A percentile compares a stretch with the other conserved stretches of the same genome.
These are phyloP conservation scores for Phialemoniopsis sp. DNA, from an alignment of 2,329 filamentous ascomycete species.

Conservation along the genomic window DNA sequence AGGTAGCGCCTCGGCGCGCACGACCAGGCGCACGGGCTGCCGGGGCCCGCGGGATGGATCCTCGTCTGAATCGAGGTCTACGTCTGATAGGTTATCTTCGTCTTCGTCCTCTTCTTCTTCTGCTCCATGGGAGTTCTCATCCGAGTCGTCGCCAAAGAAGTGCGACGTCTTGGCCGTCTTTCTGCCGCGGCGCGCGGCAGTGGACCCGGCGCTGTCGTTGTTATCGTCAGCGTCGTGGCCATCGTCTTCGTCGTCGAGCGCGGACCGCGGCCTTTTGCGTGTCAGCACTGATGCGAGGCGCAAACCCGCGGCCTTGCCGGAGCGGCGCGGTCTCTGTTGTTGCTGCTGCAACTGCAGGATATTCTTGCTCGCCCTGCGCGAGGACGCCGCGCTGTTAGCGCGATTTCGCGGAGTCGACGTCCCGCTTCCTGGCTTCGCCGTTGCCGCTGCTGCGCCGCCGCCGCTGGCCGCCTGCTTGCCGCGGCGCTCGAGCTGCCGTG, in stretches of 20 bases:
- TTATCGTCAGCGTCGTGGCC: conserved; percentile 8
- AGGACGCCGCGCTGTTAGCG: too few relatives aligned
- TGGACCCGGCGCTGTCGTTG: conserved; percentile 25
- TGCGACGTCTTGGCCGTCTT: conserved; percentile 29
- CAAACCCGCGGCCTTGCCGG: conserved; percentile 40
- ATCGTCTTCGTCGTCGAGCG: conserved; percentile 28
- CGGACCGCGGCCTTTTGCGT: conserved; percentile 39
- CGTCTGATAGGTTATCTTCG: conserved; percentile 4
- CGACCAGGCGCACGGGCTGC: conserved; percentile 33
- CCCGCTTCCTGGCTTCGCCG: conserved; percentile 4
- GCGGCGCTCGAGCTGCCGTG: conserved; percentile 16
- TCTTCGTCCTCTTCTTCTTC: conserved; percentile 16
- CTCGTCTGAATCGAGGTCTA: neutral
- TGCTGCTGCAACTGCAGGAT: conserved; percentile 5
- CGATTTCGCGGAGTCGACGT: neutral
- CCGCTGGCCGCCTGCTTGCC: conserved; percentile 5
- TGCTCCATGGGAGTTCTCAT: conserved; percentile 12
- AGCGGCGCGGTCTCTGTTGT: conserved; percentile 11
- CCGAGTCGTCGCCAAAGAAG: conserved; percentile 23
- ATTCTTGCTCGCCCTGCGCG: neutral
- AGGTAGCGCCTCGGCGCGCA: conserved; percentile 45
- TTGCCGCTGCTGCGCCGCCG: conserved; percentile 9
- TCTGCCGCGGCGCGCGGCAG: conserved; percentile 14
- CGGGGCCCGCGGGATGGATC: conserved; percentile 8
- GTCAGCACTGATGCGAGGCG: conserved; percentile 29